Evolutionary conservation across 2,329 filamentous ascomycete genomes (phyloP), one percentile per base, ranked within the genome.

Genomic region (Sclerotinia subarctica): DNA sequence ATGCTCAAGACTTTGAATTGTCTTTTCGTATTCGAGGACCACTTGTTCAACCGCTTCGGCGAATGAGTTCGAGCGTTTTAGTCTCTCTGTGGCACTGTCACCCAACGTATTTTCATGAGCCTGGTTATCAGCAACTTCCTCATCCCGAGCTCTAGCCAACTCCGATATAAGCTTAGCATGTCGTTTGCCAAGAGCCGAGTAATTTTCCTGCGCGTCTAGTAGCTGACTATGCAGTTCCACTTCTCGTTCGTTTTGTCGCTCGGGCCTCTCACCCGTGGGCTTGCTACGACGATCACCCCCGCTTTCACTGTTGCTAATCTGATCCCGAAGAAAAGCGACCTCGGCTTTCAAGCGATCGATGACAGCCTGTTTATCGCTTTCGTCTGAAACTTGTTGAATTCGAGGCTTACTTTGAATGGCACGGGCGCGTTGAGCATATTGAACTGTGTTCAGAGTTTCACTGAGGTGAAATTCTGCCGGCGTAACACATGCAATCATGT

Each of bases 401-500:
- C 93, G 90, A 10, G 95, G 96, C 79, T 97, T 98, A 81, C 92
- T 97, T 82, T 99, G 95, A 70, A 99, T 99, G 1, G 94, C 93
- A 72, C 95, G 90, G 71, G 95, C 96, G 72, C 95, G 88, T 81
- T 98, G 95, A 8, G 95, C 95, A 80, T 99, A 99, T 78, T 97
- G 92, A 29, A 99, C 92, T 0, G 95, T 99, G 78, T 99, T 99
- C 68, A 99, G 83, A 0, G 96, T 98, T 80, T 99, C 95, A 80
- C 94, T 98, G 56, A 99, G 83, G 78, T 99, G 95, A 77, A 99
- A 99, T 78, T 97, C 94, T 19, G 94, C 93, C 0, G 94, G 94
- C 0, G 94, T 99, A 42, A 99, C 94, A 80, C 95, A 99, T 11
- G 95, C 95, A 80, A 99, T 95, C 95, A 99, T 98, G 81, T 98